A percentile compares a stretch with the other conserved stretches of the same genome.
These are phyloP conservation scores for Sclerotinia minor DNA, from an alignment of 2,329 filamentous ascomycete genomes.

Conservation along the genomic window DNA sequence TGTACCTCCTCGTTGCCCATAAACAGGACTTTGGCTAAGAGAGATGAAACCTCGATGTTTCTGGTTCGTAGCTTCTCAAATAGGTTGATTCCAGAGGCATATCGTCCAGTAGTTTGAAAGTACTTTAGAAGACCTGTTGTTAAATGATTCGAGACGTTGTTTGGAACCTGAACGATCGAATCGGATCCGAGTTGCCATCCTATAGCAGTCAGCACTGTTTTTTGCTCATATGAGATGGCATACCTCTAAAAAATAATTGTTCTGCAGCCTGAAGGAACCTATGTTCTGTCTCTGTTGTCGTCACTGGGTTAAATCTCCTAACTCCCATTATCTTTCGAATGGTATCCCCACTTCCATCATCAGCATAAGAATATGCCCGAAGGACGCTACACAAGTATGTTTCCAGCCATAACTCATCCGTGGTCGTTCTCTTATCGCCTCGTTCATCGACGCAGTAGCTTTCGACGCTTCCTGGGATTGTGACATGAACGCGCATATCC, in stretches of 20 bases:
- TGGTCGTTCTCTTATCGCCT: conserved; percentile 89
- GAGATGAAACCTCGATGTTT: conserved; percentile 90
- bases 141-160: conserved; percentile 92
- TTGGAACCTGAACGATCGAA: conserved; percentile 95
- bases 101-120: conserved; percentile 91
- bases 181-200: conserved; percentile 96
- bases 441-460: conserved; percentile 97
- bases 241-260: conserved; percentile 90
- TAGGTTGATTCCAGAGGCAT: conserved; percentile 92
- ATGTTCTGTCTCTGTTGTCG: conserved; percentile 97
- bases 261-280: conserved; percentile 93
- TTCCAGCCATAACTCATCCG: conserved; percentile 93
- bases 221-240: not conserved
- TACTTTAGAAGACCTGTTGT: conserved; percentile 93
- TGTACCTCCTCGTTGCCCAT: conserved; percentile 98
- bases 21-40: conserved; percentile 86
- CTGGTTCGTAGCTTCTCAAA: conserved; percentile 93
- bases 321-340: conserved; percentile 98
- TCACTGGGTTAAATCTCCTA: conserved; percentile 93
- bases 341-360: conserved; percentile 89
- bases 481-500: conserved; percentile 98
- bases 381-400: conserved; percentile 95
- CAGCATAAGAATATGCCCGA: conserved; percentile 92
- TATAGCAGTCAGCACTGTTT: conserved; percentile 43
- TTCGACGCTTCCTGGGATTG: conserved; percentile 93